Evolutionary conservation across 805 yeast genomes (phyloP).

Genomic region (Spathaspora arborariae): DNA sequence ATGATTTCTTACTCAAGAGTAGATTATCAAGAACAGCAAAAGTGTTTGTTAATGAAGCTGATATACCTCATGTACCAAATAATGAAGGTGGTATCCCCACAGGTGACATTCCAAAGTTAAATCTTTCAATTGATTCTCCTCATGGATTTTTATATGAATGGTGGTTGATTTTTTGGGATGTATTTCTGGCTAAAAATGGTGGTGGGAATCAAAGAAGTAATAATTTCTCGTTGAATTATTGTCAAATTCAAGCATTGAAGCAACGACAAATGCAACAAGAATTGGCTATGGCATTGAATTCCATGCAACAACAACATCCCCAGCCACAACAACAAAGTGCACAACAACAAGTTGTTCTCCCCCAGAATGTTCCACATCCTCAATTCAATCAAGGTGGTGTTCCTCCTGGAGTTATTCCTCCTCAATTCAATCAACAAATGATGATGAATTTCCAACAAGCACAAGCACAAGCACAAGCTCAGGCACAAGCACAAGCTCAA

Average conservation of each 20-base stretch:
- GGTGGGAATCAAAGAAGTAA: constrained; percentile 9
- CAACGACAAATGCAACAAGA: constrained; percentile 52
- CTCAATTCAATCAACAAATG: constrained; percentile 1
- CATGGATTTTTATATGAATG: constrained; percentile 87
- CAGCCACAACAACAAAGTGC: constrained; percentile 1
- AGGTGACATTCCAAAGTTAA: constrained; percentile 42
- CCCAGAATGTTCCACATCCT: constrained; percentile 16
- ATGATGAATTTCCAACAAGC: constrained; percentile 7
- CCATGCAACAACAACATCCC: background rate
- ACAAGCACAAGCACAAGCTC: background rate
- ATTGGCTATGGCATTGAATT: constrained; percentile 24
- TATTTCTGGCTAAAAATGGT: constrained; percentile 75
- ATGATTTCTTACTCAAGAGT: constrained; percentile 78
- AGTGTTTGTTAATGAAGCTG: constrained; percentile 74
- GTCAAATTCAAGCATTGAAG: constrained; percentile 55
- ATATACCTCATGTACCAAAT: constrained; percentile 40
- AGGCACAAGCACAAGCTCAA: background rate
- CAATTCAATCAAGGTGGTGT: constrained; percentile 3
- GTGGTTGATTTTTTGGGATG: constrained; percentile 97
- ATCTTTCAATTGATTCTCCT: constrained; percentile 72
- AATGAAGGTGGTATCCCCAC: constrained; percentile 5
- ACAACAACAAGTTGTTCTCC: constrained; percentile 5
- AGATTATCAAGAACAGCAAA: constrained; percentile 69
- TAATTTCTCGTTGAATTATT: constrained; percentile 62
- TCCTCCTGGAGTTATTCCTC: constrained; percentile 18